Conservation (phyloP, 495 filamentous ascomycete species). For the Geopyxis carbonaria region DNA sequence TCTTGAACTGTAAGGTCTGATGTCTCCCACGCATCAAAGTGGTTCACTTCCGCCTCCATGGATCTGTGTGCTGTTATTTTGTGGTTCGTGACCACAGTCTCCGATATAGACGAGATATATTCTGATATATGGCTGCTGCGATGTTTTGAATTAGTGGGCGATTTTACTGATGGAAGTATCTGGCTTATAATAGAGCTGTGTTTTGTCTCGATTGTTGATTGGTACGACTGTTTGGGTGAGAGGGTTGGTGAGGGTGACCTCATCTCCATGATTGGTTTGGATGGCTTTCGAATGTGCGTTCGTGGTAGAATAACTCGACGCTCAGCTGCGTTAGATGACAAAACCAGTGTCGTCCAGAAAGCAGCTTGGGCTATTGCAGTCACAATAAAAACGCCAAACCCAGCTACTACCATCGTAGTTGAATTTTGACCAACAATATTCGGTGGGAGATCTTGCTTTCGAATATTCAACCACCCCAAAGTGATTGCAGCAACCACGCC, state of each 20-base stretch:
- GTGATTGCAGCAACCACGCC: neutral
- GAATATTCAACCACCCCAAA: neutral
- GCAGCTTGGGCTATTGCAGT: neutral
- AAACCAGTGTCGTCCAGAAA: constrained; percentile 1
- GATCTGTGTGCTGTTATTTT: no score
- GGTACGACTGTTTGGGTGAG: neutral
- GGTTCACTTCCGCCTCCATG: constrained; percentile 3
- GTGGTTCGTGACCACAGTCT: no score
- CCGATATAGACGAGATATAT: no score
- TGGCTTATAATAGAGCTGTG: neutral
- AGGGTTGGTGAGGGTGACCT: neutral
- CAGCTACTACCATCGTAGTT: neutral
- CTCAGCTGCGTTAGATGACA: neutral
- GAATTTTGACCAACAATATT: constrained; percentile 1
- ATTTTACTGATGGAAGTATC: no score
- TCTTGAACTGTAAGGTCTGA: constrained; percentile 1
- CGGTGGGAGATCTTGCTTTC: neutral
- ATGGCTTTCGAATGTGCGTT: no score
- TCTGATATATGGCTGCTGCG: no score
- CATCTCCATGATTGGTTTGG: no score
- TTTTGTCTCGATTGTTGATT: neutral
- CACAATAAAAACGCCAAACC: neutral
- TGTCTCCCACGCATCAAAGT: constrained; percentile 6
- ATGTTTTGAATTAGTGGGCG: no score
- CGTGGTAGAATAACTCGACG: no score